phyloP scores from a whole-genome alignment of 768 basidiomycete genomes.

The Chalciporus chontae region DNA sequence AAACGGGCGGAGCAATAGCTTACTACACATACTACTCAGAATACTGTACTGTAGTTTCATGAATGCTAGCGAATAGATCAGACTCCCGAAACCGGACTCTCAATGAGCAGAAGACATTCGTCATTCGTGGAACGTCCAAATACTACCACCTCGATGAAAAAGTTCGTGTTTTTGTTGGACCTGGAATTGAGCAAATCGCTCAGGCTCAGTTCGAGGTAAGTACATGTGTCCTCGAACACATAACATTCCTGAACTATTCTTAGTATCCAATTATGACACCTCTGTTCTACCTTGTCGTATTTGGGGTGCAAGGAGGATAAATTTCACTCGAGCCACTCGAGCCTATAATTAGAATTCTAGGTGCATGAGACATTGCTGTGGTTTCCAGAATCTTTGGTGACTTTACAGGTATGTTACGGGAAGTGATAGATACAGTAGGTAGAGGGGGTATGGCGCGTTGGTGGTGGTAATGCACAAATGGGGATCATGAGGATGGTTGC shows the following conservation, averaged over 20 bases:
- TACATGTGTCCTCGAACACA: conserved; percentile 28
- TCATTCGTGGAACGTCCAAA: conserved; percentile 71
- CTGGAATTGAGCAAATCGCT: conserved; percentile 61
- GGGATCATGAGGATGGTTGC: background rate
- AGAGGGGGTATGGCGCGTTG: conserved; percentile 3
- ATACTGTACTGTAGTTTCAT: background rate
- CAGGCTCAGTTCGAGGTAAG: conserved; percentile 49
- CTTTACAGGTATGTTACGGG: conserved; percentile 2
- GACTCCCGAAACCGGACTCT: too few relatives aligned
- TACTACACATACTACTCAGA: background rate
- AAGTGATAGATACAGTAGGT: conserved; percentile 22
- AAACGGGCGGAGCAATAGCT: conserved; percentile 21
- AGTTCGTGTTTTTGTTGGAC: conserved; percentile 82
- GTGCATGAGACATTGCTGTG: background rate
- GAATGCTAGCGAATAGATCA: too few relatives aligned
- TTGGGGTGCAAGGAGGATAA: too few relatives aligned
- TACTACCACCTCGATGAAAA: conserved; percentile 79
- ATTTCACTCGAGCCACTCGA: too few relatives aligned
- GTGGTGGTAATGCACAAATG: background rate
- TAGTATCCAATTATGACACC: too few relatives aligned
- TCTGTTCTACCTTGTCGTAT: too few relatives aligned
- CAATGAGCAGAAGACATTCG: too few relatives aligned
- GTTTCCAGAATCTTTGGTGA: background rate
- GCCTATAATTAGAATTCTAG: too few relatives aligned
- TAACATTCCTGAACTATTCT: background rate